Evolutionary conservation across 768 basidiomycete genomes (phyloP).

Genomic region (Lentinula sp.): DNA sequence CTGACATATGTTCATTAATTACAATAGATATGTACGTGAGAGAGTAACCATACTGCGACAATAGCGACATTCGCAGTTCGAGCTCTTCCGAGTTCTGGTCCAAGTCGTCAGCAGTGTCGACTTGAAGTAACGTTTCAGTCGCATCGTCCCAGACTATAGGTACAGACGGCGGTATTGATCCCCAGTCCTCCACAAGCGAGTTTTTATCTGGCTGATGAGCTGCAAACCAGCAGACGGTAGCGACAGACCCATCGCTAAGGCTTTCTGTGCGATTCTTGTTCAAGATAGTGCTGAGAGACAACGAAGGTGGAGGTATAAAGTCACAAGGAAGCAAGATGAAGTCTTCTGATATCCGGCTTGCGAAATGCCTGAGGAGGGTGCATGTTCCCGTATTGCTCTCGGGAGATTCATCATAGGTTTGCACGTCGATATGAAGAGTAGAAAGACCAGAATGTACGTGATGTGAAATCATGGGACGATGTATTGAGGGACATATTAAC

Average conservation of each 20-base stretch:
- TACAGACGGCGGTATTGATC: conserved; percentile 30
- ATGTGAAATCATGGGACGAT: conserved; percentile 72
- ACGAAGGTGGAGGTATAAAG: conserved; percentile 69
- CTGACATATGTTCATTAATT: conserved; percentile 28
- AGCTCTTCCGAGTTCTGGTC: conserved; percentile 69
- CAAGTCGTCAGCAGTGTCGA: conserved; percentile 64
- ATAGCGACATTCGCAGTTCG: conserved; percentile 66
- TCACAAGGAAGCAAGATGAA: conserved; percentile 91
- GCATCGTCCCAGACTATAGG: conserved; percentile 67
- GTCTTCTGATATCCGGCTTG: conserved; percentile 69
- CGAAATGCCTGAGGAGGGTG: conserved; percentile 70
- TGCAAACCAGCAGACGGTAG: conserved; percentile 63
- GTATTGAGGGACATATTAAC: conserved; percentile 75
- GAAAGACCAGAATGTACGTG: conserved; percentile 68
- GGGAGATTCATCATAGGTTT: conserved; percentile 71
- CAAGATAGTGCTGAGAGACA: conserved; percentile 65
- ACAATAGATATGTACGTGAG: not conserved
- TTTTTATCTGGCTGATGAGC: conserved; percentile 46
- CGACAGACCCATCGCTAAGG: conserved; percentile 55
- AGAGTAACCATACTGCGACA: conserved; percentile 46
- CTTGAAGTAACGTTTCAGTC: conserved; percentile 60
- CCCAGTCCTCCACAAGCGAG: conserved; percentile 62
- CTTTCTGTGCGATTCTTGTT: conserved; percentile 79
- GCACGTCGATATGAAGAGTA: conserved; percentile 67
- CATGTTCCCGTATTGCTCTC: conserved; percentile 67